Conservation (phyloP, 805 yeast species). For the Maudiozyma bulderi region DNA sequence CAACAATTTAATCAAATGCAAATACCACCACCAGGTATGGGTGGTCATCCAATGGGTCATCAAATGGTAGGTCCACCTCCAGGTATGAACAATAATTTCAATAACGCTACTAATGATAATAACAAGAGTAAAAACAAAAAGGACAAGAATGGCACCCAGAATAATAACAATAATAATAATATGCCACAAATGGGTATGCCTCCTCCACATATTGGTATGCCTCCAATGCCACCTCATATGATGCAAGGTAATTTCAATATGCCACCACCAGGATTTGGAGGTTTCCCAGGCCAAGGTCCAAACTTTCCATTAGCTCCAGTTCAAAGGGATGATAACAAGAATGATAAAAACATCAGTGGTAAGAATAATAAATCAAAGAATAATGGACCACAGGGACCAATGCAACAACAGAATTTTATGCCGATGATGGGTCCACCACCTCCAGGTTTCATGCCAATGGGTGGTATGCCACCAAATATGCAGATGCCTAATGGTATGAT, state of each 20-base stretch:
- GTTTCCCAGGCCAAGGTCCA: constrained; percentile 4
- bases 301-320: neutral
- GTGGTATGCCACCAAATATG: constrained; percentile 19
- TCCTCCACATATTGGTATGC: constrained; percentile 1
- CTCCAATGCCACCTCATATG: constrained; percentile 3
- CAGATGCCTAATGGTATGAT: constrained; percentile 10
- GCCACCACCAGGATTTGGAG: constrained; percentile 5
- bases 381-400: neutral
- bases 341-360: neutral
- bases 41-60: constrained; percentile 15
- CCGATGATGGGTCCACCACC: constrained; percentile 23
- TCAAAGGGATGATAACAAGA: neutral
- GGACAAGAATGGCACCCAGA: neutral
- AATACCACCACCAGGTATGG: constrained; percentile 15
- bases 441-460: constrained; percentile 25
- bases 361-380: neutral
- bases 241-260: constrained; percentile 1
- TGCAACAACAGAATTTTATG: constrained; percentile 14
- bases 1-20: constrained; percentile 5
- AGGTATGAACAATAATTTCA: constrained; percentile 6
- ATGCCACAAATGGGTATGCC: neutral
- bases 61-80: constrained; percentile 7
- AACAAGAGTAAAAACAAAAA: constrained; percentile 2
- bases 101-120: neutral
- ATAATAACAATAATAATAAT: neutral